phyloP scores from a whole-genome alignment of 371 early-diverging fungal genomes.

The Rhizoclosmatium hyalinum region DNA sequence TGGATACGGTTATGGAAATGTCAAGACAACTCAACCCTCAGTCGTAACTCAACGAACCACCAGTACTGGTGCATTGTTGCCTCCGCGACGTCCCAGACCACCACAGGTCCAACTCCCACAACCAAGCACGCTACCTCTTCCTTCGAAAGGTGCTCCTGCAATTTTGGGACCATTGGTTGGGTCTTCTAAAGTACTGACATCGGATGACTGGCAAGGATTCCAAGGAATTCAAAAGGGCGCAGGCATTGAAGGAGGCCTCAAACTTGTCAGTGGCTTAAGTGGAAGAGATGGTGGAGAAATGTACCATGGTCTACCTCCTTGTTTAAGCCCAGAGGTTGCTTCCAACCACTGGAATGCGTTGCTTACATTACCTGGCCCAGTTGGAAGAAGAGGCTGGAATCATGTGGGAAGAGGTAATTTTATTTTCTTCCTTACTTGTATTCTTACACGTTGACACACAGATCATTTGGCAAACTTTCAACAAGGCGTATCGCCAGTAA shows the following conservation, averaged over 20 bases:
- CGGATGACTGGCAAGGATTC: constrained; percentile 25
- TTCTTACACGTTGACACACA: neutral
- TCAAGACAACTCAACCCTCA: neutral
- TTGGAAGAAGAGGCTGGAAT: constrained; percentile 35
- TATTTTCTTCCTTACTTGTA: neutral
- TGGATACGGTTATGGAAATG: constrained; percentile 5
- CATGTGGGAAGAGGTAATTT: constrained; percentile 34
- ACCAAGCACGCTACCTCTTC: neutral
- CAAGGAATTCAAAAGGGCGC: constrained; percentile 14
- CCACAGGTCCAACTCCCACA: neutral
- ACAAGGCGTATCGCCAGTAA: constrained; percentile 33
- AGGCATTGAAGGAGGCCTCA: neutral
- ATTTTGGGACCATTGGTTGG: constrained; percentile 27
- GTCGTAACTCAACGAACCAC: neutral
- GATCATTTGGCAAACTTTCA: constrained; percentile 34
- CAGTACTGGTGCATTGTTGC: neutral
- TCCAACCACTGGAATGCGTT: constrained; percentile 30
- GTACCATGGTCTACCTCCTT: constrained; percentile 12
- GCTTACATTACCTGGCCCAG: constrained; percentile 26
- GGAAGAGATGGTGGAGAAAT: constrained; percentile 6
- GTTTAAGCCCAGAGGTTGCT: constrained; percentile 13
- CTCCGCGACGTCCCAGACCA: neutral
- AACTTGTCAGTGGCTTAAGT: constrained; percentile 20
- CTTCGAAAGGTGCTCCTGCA: constrained; percentile 18
- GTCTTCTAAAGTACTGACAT: constrained; percentile 12